phyloP scores from a whole-genome alignment of 2,329 filamentous ascomycete genomes.

The Moelleriella libera region DNA sequence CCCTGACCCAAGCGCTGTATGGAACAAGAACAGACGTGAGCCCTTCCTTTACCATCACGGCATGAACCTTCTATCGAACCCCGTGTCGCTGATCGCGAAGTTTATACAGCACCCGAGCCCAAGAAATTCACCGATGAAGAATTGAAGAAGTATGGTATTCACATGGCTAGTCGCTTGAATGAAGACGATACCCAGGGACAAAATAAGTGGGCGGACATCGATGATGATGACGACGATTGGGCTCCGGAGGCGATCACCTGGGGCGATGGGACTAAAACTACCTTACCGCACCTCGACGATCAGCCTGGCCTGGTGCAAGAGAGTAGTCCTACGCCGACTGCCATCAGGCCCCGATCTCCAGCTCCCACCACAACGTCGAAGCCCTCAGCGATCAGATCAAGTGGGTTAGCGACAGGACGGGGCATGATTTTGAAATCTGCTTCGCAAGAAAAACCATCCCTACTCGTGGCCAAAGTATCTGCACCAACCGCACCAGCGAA shows the following conservation, averaged over 20 bases:
- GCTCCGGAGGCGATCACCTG: constrained; percentile 74
- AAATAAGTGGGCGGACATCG: constrained; percentile 80
- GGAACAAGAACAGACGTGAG: constrained; percentile 81
- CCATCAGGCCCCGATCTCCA: constrained; percentile 24
- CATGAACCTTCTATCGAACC: not conserved
- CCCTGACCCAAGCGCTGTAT: constrained; percentile 62
- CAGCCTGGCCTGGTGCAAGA: constrained; percentile 14
- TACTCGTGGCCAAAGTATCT: constrained; percentile 55
- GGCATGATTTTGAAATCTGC: constrained; percentile 51
- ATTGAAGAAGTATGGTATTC: constrained; percentile 74
- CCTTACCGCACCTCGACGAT: constrained; percentile 50
- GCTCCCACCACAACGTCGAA: constrained; percentile 18
- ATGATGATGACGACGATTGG: constrained; percentile 82
- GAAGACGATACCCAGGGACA: constrained; percentile 62
- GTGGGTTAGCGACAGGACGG: constrained; percentile 37
- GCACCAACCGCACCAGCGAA: constrained; percentile 57
- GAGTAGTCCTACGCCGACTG: constrained; percentile 10
- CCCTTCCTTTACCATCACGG: constrained; percentile 5
- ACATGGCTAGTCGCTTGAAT: constrained; percentile 66
- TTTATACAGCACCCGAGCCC: constrained; percentile 44
- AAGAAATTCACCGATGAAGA: constrained; percentile 82
- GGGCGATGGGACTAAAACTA: constrained; percentile 78
- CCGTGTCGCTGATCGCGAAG: constrained; percentile 10
- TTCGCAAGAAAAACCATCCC: constrained; percentile 52
- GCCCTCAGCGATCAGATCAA: constrained; percentile 28